phyloP scores from a whole-genome alignment of 306 rosid genomes.

The Begonia masoniana region DNA sequence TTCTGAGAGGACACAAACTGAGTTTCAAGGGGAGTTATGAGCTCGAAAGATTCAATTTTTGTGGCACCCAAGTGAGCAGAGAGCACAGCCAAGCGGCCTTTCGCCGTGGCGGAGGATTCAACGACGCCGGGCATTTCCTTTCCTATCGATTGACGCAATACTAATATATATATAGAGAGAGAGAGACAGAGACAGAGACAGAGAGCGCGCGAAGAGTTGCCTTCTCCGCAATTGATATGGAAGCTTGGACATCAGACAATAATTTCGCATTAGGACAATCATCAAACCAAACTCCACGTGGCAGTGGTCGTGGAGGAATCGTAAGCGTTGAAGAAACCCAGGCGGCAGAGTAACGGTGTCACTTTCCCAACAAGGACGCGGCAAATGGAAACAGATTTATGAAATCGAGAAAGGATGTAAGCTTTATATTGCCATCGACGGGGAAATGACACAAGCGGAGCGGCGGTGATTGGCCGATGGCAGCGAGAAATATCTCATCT shows the following conservation, averaged over 20 bases:
- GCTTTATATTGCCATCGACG: background rate
- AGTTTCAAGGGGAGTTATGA: slow-evolving; percentile 19
- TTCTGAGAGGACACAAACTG: slow-evolving; percentile 32
- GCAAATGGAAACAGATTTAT: slow-evolving; percentile 3
- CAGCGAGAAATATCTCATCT: no score
- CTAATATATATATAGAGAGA: no score
- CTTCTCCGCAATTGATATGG: background rate
- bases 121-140: slow-evolving; percentile 26
- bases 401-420: background rate
- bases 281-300: background rate
- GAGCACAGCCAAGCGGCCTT: slow-evolving; percentile 63
- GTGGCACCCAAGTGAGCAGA: slow-evolving; percentile 43
- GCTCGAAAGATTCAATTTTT: slow-evolving; percentile 18
- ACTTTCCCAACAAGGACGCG: background rate
- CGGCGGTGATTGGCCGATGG: background rate
- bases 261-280: background rate
- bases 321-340: background rate
- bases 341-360: background rate
- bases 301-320: background rate
- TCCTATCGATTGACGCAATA: background rate
- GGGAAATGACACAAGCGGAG: background rate
- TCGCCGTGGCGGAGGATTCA: slow-evolving; percentile 32
- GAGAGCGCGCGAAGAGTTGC: background rate
- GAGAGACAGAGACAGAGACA: no score
- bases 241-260: background rate